Conservation (phyloP, 371 early-diverging fungal genomes). For the Lichtheimia ramosa region DNA sequence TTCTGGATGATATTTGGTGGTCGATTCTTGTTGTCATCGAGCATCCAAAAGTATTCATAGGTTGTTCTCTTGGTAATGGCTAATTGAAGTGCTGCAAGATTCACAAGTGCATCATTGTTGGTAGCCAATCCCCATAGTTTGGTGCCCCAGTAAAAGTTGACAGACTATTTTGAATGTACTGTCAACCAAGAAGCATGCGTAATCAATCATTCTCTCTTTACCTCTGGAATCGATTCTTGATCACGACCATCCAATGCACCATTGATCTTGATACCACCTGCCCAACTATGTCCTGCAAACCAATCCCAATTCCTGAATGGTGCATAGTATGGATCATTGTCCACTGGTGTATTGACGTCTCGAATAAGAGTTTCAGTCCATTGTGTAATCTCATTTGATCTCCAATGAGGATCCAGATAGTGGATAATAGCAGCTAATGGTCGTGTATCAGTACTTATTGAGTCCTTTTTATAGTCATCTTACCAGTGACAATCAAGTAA, state of each 20-base stretch:
- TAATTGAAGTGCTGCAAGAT: conserved; percentile 50
- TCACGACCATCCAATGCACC: conserved; percentile 70
- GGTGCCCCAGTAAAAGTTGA: conserved; percentile 75
- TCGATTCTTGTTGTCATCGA: conserved; percentile 49
- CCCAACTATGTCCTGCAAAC: conserved; percentile 84
- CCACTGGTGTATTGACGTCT: conserved; percentile 67
- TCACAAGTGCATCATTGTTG: conserved; percentile 32
- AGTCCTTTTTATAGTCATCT: neutral
- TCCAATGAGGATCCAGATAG: conserved; percentile 59
- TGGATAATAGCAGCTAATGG: conserved; percentile 63
- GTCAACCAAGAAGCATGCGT: neutral
- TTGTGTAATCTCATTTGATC: conserved; percentile 31
- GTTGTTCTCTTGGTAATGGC: conserved; percentile 60
- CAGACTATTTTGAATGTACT: conserved; percentile 29
- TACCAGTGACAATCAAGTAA: conserved; percentile 56
- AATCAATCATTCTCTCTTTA: conserved; percentile 6
- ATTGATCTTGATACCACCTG: conserved; percentile 67
- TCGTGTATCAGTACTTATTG: neutral
- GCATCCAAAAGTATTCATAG: conserved; percentile 67
- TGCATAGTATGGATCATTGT: conserved; percentile 59
- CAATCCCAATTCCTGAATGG: conserved; percentile 72
- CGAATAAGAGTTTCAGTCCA: conserved; percentile 54
- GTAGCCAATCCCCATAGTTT: conserved; percentile 63
- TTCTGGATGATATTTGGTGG: conserved; percentile 54
- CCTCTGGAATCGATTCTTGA: conserved; percentile 78